Conservation (phyloP, 2,329 filamentous ascomycete species). For the Diplodia sapinea region DNA sequence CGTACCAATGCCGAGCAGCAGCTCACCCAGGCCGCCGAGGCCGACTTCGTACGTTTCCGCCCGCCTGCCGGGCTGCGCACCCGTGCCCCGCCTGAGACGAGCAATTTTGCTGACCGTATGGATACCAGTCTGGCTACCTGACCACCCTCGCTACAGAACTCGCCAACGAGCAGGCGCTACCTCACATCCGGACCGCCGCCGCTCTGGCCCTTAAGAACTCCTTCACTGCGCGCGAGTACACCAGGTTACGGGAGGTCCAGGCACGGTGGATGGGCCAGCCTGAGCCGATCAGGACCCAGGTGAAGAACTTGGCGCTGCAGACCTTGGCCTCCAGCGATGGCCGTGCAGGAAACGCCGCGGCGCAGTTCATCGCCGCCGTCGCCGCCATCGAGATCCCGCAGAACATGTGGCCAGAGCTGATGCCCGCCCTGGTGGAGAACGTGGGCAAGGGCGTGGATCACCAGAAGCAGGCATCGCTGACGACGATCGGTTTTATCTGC, state of each 20-base stretch:
- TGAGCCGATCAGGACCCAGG: slow-evolving; percentile 80
- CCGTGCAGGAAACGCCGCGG: slow-evolving; percentile 85
- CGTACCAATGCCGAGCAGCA: slow-evolving; percentile 94
- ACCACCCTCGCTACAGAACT: slow-evolving; percentile 91
- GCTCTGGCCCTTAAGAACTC: slow-evolving; percentile 98
- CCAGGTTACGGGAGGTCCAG: slow-evolving; percentile 87
- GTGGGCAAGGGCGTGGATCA: slow-evolving; percentile 85
- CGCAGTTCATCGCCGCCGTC: slow-evolving; percentile 94
- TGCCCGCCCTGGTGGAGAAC: slow-evolving; percentile 87
- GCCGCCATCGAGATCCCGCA: slow-evolving; percentile 93
- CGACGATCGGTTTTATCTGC: slow-evolving; percentile 98
- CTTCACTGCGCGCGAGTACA: slow-evolving; percentile 90
- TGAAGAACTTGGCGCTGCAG: slow-evolving; percentile 89
- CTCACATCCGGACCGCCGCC: slow-evolving; percentile 88
- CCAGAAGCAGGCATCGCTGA: slow-evolving; percentile 92
- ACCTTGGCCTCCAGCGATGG: slow-evolving; percentile 80
- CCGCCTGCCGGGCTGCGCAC: slow-evolving; percentile 41
- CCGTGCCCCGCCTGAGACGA: slow-evolving; percentile 1
- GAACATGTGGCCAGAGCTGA: slow-evolving; percentile 90
- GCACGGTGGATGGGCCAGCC: slow-evolving; percentile 89
- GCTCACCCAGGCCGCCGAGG: slow-evolving; percentile 88
- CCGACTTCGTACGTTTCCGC: slow-evolving; percentile 80
- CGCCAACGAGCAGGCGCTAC: slow-evolving; percentile 83
- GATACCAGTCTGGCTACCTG: slow-evolving; percentile 81
- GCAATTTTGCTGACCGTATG: slow-evolving; percentile 33